Evolutionary conservation across 805 yeast genomes (phyloP), one percentile per base, ranked within the genome.

Genomic region (Saccharomycopsis olivae): DNA sequence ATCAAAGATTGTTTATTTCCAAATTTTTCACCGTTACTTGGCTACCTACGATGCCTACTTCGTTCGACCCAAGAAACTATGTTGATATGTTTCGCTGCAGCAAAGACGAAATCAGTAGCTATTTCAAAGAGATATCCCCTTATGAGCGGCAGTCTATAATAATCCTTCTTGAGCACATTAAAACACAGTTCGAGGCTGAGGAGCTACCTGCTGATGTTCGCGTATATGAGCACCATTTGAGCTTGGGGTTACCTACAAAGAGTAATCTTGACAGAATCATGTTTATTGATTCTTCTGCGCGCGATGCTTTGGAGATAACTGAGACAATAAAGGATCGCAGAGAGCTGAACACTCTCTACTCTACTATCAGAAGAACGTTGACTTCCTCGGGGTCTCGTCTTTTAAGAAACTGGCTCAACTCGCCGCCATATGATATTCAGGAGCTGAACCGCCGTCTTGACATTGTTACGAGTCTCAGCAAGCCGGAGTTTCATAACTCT

Each of bases 311-410:
- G 24, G 96, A 87, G 51, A 58, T 87, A 18, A 71, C 73, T 34
- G 60, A 64, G 38, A 76, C 85, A 0, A 69, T 75, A 5, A 59
- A 83, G 41, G 70, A 72, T 8, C 68, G 69, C 11, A 67, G 73
- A 13, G 62, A 58, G n/a, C 68, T 66, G 5, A 95, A 95, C 0
- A 77, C 95, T 0, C 57, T 89, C 17, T 62, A 84, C 4, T 71
- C 74, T n/a, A 69, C 81, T 0, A 69, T 92, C 3, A 71, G 74
- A 43, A 62, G 80, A 38, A 89, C 97, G 0, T 73, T 71, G 3
- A 86, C 97, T 0, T 67, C 78, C 1, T 76, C 92, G 0, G 97
- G 97, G 0, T 63, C 94, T 0, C 62, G 97, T 31, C 53, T 82
- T n/a, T 59, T 92, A 10, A 71, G 78, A 5, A 76, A 78, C 38